Evolutionary conservation across 2,329 filamentous ascomycete species (phyloP).

Genomic region (Monosporascus cannonballus): DNA sequence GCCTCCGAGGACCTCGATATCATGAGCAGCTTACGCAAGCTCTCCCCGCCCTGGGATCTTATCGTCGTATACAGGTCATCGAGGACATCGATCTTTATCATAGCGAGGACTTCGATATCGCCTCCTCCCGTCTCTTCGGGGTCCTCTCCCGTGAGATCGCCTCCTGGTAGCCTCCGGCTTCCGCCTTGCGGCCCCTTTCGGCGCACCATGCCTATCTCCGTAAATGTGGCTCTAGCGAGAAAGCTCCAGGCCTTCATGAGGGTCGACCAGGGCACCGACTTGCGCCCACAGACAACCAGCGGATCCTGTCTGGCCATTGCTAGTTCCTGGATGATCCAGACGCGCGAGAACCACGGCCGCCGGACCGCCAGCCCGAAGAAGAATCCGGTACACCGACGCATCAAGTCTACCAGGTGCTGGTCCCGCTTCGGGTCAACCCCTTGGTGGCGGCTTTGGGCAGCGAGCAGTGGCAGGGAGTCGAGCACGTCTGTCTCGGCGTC

Average conservation of each 20-base stretch:
- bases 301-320: constrained; percentile 6
- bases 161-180: too few species aligned
- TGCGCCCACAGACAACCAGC: constrained; percentile 3
- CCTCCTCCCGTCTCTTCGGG: too few species aligned
- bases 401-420: background rate
- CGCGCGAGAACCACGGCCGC: constrained; percentile 6
- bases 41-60: constrained; percentile 2
- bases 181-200: too few species aligned
- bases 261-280: constrained; percentile 2
- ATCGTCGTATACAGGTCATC: constrained; percentile 1
- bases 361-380: background rate
- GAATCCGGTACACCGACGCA: constrained; percentile 1
- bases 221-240: background rate
- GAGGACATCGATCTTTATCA: constrained; percentile 2
- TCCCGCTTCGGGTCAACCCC: background rate
- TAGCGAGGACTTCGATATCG: background rate
- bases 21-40: constrained; percentile 1
- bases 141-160: too few species aligned
- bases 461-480: constrained; percentile 1
- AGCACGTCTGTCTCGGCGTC: constrained; percentile 4
- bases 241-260: constrained; percentile 1
- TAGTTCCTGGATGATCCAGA: constrained; percentile 8
- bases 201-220: background rate
- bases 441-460: background rate
- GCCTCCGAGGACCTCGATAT: constrained; percentile 4